A percentile compares a stretch with the other conserved stretches of the same genome.
phyloP scores from a whole-genome alignment of 345 rosid genomes.

The Euphorbia tirucalli region DNA sequence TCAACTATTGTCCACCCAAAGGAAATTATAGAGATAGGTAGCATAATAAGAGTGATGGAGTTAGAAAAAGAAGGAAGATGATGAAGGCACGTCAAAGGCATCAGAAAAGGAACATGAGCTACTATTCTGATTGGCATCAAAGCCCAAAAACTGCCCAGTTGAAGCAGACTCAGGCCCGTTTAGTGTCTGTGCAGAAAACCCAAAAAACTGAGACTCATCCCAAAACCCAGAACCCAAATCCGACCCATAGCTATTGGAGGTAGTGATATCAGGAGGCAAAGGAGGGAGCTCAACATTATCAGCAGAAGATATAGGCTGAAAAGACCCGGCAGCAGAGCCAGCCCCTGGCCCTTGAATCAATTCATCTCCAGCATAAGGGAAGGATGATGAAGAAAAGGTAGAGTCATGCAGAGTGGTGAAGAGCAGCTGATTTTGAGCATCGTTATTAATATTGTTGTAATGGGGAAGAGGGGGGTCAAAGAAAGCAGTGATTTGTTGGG shows the following conservation, averaged over 20 bases:
- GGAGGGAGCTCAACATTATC: slow-evolving; percentile 73
- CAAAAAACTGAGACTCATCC: slow-evolving; percentile 35
- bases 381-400: slow-evolving; percentile 1
- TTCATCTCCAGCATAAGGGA: background rate
- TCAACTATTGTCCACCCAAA: background rate
- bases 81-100: slow-evolving; percentile 45
- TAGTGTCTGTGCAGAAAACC: slow-evolving; percentile 23
- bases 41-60: slow-evolving; percentile 9
- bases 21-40: background rate
- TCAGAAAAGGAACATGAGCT: slow-evolving; percentile 18
- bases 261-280: slow-evolving; percentile 62
- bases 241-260: slow-evolving; percentile 38
- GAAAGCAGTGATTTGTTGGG: slow-evolving; percentile 49
- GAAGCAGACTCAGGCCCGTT: slow-evolving; percentile 11
- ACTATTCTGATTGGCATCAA: slow-evolving; percentile 18
- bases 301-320: slow-evolving; percentile 34
- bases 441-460: no score
- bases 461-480: slow-evolving; percentile 38
- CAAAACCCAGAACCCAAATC: slow-evolving; percentile 37
- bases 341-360: no score
- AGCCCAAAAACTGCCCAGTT: slow-evolving; percentile 26
- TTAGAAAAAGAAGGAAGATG: slow-evolving; percentile 14
- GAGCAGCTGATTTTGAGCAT: background rate
- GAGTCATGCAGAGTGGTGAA: background rate
- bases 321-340: slow-evolving; percentile 30